These are phyloP conservation scores for Phaeosphaeria sp. DNA, from an alignment of 2,329 filamentous ascomycete genomes.

Conservation along the genomic window DNA sequence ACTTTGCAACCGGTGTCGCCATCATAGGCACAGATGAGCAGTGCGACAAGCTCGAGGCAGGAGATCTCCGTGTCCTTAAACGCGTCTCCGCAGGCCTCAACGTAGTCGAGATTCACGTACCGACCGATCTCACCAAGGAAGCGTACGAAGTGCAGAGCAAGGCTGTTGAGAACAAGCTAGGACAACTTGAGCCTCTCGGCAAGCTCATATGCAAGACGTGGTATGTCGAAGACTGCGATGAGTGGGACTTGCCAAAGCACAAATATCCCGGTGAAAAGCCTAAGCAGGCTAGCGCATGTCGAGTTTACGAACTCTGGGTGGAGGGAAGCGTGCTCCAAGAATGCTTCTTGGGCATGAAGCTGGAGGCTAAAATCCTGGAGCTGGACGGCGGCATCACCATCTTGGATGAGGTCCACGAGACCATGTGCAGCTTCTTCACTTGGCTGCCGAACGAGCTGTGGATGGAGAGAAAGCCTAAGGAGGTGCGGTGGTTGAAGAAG, in stretches of 20 bases:
- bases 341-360: constrained; percentile 65
- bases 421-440: constrained; percentile 53
- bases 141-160: constrained; percentile 55
- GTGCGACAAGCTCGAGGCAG: constrained; percentile 44
- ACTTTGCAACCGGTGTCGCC: constrained; percentile 59
- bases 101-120: constrained; percentile 57
- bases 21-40: constrained; percentile 53
- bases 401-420: constrained; percentile 48
- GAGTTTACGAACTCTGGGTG: constrained; percentile 65
- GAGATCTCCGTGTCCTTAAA: constrained; percentile 24
- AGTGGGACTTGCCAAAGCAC: constrained; percentile 47
- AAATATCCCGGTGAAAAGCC: constrained; percentile 34
- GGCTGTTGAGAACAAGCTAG: constrained; percentile 41
- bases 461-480: constrained; percentile 38
- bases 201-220: constrained; percentile 60
- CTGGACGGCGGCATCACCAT: constrained; percentile 34
- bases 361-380: constrained; percentile 43
- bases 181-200: constrained; percentile 58
- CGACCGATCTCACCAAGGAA: constrained; percentile 48
- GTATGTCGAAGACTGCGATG: constrained; percentile 49
- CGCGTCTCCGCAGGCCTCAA: constrained; percentile 43
- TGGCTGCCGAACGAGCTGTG: constrained; percentile 53
- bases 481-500: constrained; percentile 32
- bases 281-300: constrained; percentile 39
- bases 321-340: constrained; percentile 66